Evolutionary conservation across 768 basidiomycete genomes (phyloP), one percentile per base, ranked within the genome.

Genomic region (Leucosporidium scottii): DNA sequence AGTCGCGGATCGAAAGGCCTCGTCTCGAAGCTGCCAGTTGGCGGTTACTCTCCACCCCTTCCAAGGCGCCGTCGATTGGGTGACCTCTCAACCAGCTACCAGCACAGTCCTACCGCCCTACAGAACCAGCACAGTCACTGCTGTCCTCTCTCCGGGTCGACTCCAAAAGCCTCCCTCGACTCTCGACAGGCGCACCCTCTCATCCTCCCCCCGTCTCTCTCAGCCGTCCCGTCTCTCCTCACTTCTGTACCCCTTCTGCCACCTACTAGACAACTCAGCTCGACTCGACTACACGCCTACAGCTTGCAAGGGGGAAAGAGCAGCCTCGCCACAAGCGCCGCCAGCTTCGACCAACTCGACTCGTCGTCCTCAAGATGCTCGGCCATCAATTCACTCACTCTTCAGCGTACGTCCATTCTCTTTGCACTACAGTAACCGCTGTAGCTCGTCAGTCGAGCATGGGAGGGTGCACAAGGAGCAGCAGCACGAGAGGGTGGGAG

Each of bases 371-470:
- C 65, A 57, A 39, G 39, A 72, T 72, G 71, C 51, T 72, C 18
- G 71, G 71, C 25, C 71, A 72, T 47, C 67, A 72, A 56, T 72
- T 72, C 31, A 62, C 71, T 13, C 71, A 72, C 30, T 69, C 67
- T 36, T 62, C 67, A 8, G 64, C 66, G 71, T 72, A 28, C 30
- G 71, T 63, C 17, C 5, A 4, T 34, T 34, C 34, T 51, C 48
- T 31, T 23, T n/a, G 18, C 5, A 18, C 6, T 12, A 18, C n/a
- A 31, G 54, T 55, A 27, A 10, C 9, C 30, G 54, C n/a, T 28
- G 54, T 25, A 27, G 5, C 51, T 15, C 51, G 12, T 15, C 13
- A 44, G 39, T 13, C 39, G 7, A 25, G 50, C 23, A 49, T 49
- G 48, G 48, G 48, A 4, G 0, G 20, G 56, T 3, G 8, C 20